These are phyloP conservation scores for Senecio squalidus DNA, from an alignment of 140 eudicot species.

Conservation along the genomic window DNA sequence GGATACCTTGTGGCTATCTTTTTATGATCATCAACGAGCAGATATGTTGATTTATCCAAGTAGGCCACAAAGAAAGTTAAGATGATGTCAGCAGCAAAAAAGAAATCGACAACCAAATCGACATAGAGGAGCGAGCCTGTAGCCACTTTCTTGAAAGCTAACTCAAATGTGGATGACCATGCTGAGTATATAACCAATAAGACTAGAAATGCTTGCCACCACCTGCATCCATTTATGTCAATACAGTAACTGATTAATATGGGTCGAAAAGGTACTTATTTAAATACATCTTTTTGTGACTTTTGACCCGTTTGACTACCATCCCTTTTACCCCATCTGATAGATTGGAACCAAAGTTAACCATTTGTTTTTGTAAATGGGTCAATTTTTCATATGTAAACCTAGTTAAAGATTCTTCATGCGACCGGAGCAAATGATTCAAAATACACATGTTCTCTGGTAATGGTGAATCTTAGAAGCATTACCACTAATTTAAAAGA, in stretches of 20 bases:
- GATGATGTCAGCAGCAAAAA: constrained; percentile 68
- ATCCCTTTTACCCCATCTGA: too few relatives aligned
- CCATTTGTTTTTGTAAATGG: not conserved
- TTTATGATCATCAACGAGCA: constrained; percentile 71
- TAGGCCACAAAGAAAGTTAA: constrained; percentile 91
- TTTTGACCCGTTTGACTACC: too few relatives aligned
- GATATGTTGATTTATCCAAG: constrained; percentile 73
- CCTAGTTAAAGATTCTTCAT: too few relatives aligned
- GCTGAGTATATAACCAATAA: constrained; percentile 81
- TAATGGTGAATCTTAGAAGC: too few relatives aligned
- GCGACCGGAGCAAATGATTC: not conserved
- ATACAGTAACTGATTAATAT: not conserved
- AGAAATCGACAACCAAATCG: constrained; percentile 71
- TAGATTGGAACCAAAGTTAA: not conserved
- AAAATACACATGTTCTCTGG: too few relatives aligned
- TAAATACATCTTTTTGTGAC: not conserved
- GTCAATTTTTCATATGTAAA: not conserved
- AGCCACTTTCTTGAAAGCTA: constrained; percentile 63
- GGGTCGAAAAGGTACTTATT: not conserved
- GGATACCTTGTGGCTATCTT: constrained; percentile 63
- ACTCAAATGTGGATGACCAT: constrained; percentile 94
- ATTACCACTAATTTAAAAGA: not conserved
- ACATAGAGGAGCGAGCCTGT: constrained; percentile 52
- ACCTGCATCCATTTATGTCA: constrained; percentile 34
- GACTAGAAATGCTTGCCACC: constrained; percentile 92